phyloP scores from a whole-genome alignment of 441 rosid genomes.

The Euphorbia corollata region DNA sequence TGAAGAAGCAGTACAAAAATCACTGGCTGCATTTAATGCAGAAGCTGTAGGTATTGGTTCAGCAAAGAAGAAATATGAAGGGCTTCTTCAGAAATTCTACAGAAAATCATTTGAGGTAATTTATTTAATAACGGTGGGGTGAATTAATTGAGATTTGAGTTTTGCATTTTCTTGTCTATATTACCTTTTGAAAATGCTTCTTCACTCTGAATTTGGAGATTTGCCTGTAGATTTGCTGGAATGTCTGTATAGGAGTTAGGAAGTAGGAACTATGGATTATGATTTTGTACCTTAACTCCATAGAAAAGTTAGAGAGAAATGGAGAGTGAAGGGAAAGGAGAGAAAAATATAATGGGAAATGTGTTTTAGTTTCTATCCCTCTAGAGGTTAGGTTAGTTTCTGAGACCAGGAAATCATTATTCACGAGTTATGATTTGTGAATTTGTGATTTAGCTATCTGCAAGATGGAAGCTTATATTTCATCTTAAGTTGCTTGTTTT shows the following conservation, averaged over 20 bases:
- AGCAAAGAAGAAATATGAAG: slow-evolving; percentile 78
- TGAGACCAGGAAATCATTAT: background rate
- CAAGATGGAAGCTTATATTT: background rate
- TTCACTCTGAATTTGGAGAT: background rate
- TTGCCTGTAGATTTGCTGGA: background rate
- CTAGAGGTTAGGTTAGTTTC: background rate
- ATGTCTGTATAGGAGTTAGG: background rate
- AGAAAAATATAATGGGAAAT: background rate
- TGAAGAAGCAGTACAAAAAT: slow-evolving; percentile 76
- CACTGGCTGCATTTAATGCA: slow-evolving; percentile 59
- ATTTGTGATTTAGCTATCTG: background rate
- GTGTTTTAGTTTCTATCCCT: no score
- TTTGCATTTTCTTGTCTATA: background rate
- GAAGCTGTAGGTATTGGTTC: slow-evolving; percentile 85
- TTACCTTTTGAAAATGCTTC: background rate
- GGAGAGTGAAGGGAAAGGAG: no score
- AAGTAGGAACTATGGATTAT: background rate
- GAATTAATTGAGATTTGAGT: no score
- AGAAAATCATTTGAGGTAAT: slow-evolving; percentile 74
- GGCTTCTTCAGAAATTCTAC: slow-evolving; percentile 70
- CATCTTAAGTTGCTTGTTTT: background rate
- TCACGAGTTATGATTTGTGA: background rate
- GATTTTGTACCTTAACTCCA: no score
- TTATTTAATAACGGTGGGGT: no score
- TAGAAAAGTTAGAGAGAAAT: no score